phyloP scores from a whole-genome alignment of 352 stramenopile species.

The Globisporangium lucens region DNA sequence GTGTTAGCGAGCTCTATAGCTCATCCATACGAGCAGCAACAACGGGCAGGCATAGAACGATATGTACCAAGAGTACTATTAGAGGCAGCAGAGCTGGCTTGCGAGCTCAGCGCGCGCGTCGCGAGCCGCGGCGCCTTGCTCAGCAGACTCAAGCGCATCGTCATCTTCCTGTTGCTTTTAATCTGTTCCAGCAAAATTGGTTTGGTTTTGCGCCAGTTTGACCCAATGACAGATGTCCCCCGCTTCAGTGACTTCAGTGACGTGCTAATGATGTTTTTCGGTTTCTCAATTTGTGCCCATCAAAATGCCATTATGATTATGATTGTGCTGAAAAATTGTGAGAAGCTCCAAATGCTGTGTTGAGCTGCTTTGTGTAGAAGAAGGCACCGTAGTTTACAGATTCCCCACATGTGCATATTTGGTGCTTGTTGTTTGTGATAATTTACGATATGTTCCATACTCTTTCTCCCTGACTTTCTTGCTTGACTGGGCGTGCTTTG shows the following conservation, averaged over 20 bases:
- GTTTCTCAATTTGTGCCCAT: not conserved
- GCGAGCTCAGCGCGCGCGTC: constrained; percentile 2
- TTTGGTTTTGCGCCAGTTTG: not conserved
- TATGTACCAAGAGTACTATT: not conserved
- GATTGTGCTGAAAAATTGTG: not conserved
- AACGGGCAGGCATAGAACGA: not conserved
- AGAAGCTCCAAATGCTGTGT: not conserved
- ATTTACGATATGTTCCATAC: not conserved
- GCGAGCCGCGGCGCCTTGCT: not conserved
- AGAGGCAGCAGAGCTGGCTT: not conserved
- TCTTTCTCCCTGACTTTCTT: not conserved
- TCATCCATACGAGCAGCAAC: not conserved
- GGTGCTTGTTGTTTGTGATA: not conserved
- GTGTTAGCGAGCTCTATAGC: not conserved
- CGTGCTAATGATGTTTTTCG: not conserved
- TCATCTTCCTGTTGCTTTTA: constrained; percentile 7
- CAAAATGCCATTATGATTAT: not conserved
- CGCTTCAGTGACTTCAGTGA: constrained; percentile 1
- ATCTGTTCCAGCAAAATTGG: not conserved
- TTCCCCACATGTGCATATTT: not conserved
- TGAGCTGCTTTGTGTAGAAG: not conserved
- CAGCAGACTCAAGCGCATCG: constrained; percentile 9
- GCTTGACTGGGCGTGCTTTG: not conserved
- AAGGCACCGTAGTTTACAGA: not conserved
- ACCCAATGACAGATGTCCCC: not conserved